A percentile compares a stretch with the other conserved stretches of the same genome.
These are phyloP conservation scores for Brasenia schreberi DNA, from an alignment of 164 flowering plant species.

Conservation along the genomic window DNA sequence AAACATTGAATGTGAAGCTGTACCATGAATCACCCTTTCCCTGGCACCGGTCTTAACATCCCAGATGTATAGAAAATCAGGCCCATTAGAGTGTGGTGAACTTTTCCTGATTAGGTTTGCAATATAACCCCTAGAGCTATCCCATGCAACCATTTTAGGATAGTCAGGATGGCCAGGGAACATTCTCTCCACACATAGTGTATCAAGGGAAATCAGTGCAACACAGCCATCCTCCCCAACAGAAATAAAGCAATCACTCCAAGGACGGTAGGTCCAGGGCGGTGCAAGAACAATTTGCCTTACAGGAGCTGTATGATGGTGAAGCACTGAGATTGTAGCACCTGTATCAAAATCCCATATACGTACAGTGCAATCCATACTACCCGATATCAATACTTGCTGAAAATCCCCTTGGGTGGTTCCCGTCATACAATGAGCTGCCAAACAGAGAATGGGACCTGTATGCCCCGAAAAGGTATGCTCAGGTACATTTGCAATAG, in stretches of 20 bases:
- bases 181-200: conserved; percentile 85
- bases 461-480: conserved; percentile 53
- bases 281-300: conserved; percentile 80
- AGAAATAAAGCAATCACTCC: conserved; percentile 90
- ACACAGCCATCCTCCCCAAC: conserved; percentile 87
- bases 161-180: conserved; percentile 79
- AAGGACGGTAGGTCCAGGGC: conserved; percentile 44
- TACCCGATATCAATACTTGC: conserved; percentile 64
- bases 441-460: conserved; percentile 84
- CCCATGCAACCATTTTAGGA: conserved; percentile 87
- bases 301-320: conserved; percentile 83
- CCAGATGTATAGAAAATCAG: conserved; percentile 74
- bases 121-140: conserved; percentile 75
- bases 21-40: conserved; percentile 85
- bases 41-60: conserved; percentile 88
- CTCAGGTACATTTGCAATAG: conserved; percentile 18
- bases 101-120: conserved; percentile 56
- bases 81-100: conserved; percentile 29
- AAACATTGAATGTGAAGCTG: conserved; percentile 83
- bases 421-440: conserved; percentile 50
- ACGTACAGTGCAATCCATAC: conserved; percentile 80
- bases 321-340: conserved; percentile 20
- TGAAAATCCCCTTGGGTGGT: conserved; percentile 13
- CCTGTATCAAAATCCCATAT: conserved; percentile 80
- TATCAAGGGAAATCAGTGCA: conserved; percentile 72